These are phyloP conservation scores for Colletotrichum godetiae DNA, from an alignment of 2,329 filamentous ascomycete species.

Conservation along the genomic window DNA sequence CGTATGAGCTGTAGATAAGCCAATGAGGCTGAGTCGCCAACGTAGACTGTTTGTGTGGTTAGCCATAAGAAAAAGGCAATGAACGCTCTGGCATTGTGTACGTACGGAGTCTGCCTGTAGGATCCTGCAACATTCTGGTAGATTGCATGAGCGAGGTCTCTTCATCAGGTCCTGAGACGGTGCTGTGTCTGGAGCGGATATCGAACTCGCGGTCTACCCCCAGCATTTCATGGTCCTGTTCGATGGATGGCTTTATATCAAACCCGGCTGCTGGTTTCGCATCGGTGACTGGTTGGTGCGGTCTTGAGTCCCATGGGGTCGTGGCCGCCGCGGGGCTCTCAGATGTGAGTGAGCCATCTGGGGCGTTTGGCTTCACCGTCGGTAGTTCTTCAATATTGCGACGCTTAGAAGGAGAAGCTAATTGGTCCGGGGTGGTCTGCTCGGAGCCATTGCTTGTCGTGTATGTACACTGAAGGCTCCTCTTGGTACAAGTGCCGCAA, in stretches of 20 bases:
- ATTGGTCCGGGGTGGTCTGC: constrained; percentile 23
- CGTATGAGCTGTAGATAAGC: constrained; percentile 71
- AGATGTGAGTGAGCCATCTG: constrained; percentile 11
- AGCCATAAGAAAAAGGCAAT: neutral
- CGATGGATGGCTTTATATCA: constrained; percentile 28
- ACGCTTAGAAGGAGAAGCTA: constrained; percentile 34
- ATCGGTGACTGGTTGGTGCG: constrained; percentile 11
- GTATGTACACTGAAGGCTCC: constrained; percentile 39
- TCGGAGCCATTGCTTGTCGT: constrained; percentile 25
- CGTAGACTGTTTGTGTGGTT: constrained; percentile 57
- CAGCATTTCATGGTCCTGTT: constrained; percentile 16
- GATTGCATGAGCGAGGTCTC: constrained; percentile 66
- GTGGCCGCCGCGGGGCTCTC: constrained; percentile 24
- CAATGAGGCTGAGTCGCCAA: constrained; percentile 72
- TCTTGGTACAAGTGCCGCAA: constrained; percentile 40
- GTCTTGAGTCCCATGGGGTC: constrained; percentile 27
- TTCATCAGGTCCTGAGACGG: constrained; percentile 60
- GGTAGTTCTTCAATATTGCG: constrained; percentile 32
- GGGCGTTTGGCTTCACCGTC: constrained; percentile 10
- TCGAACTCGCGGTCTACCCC: constrained; percentile 28
- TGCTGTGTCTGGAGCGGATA: constrained; percentile 49
- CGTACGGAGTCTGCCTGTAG: constrained; percentile 66
- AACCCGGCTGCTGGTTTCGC: constrained; percentile 22
- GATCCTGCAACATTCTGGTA: constrained; percentile 69
- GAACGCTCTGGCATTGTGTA: neutral